Conservation (phyloP, 331 rosid genomes). For the Stylosanthes scabra region DNA sequence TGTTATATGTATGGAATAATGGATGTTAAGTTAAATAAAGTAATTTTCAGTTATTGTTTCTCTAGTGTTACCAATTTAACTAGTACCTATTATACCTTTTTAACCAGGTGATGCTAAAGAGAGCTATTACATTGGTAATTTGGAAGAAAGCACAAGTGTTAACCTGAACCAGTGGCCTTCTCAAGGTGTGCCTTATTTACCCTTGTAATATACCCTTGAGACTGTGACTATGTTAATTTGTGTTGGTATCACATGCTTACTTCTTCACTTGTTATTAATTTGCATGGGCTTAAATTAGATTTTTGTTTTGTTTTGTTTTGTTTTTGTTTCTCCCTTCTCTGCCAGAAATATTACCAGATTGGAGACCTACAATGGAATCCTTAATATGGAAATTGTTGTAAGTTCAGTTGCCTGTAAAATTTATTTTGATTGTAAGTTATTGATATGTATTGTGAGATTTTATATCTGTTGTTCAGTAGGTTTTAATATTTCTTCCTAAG, state of each 20-base stretch:
- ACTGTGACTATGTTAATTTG: not conserved
- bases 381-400: constrained; percentile 58
- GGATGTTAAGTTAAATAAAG: no score
- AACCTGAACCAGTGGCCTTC: constrained; percentile 85
- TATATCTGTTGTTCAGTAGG: not conserved
- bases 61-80: no score
- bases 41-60: no score
- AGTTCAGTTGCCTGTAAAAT: constrained; percentile 40
- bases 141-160: constrained; percentile 46
- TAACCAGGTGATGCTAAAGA: constrained; percentile 82
- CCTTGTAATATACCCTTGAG: not conserved
- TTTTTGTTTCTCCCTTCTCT: not conserved
- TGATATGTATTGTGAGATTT: constrained; percentile 3
- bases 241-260: not conserved
- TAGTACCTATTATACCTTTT: no score
- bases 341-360: constrained; percentile 65
- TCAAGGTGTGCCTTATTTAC: constrained; percentile 45
- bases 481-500: no score
- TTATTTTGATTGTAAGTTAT: not conserved
- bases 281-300: constrained; percentile 10
- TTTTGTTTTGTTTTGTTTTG: constrained; percentile 15
- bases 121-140: constrained; percentile 69
- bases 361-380: constrained; percentile 75
- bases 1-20: no score
- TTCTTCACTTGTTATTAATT: not conserved